Evolutionary conservation across 2,329 filamentous ascomycete species (phyloP).

Genomic region (Fragosphaeria purpurea): DNA sequence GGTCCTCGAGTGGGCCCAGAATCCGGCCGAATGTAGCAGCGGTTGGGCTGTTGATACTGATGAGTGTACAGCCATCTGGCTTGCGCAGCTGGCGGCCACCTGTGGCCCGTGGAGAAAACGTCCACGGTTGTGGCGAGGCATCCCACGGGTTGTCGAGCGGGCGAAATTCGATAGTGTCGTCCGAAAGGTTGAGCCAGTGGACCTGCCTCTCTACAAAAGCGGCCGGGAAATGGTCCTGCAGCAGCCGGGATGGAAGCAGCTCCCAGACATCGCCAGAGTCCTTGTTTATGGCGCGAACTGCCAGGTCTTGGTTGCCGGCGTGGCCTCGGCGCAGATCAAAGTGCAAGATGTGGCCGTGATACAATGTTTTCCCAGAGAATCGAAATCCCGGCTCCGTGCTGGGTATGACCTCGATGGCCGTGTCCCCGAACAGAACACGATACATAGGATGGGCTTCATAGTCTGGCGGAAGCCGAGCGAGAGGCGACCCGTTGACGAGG

Average conservation of each 20-base stretch:
- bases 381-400: conserved; percentile 26
- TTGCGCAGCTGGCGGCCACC: not conserved
- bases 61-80: conserved; percentile 10
- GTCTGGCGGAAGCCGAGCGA: conserved; percentile 33
- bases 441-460: conserved; percentile 34
- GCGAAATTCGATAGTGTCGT: conserved; percentile 23
- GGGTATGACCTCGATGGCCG: conserved; percentile 33
- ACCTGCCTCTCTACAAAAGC: conserved; percentile 28
- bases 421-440: conserved; percentile 30
- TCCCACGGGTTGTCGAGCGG: conserved; percentile 18
- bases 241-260: conserved; percentile 30
- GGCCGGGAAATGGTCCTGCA: conserved; percentile 22
- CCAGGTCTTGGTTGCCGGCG: conserved; percentile 16
- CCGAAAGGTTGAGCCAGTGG: conserved; percentile 31
- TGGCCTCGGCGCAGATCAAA: conserved; percentile 20
- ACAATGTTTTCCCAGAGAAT: conserved; percentile 26
- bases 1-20: conserved; percentile 27
- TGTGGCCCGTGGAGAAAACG: not conserved
- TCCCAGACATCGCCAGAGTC: conserved; percentile 12
- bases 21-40: conserved; percentile 21
- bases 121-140: conserved; percentile 10
- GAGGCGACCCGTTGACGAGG: conserved; percentile 39
- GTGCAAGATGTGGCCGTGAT: conserved; percentile 23
- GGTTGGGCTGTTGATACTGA: conserved; percentile 27
- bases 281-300: conserved; percentile 20